Base-by-base conservation (phyloP, 2,329 filamentous ascomycete species). In the Talaromyces funiculosus region DNA sequence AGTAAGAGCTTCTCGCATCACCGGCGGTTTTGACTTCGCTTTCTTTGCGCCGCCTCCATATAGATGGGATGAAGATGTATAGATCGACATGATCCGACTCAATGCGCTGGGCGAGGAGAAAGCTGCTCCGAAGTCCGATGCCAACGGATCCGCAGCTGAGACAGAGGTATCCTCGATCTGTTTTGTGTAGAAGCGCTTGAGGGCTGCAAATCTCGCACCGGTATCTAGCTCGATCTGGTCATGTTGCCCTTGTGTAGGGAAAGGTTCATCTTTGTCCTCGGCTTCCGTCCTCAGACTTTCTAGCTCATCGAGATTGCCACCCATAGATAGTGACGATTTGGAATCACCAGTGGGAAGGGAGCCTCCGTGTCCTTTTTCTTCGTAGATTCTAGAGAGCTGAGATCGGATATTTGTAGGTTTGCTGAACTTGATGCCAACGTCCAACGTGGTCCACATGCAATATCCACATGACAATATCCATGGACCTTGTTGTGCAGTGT, bases 371-470 rank as follows among this genome's bases (percentile, higher is more conserved):
- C 53, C 72, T 72, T 76, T 73, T 31, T 76, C 73, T 64, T 82
- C 80, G 3, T 85, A 86, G 60, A 94, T 76, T 67, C 87, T 89
- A 38, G 87, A 78, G 8, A 96, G 79, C 72, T 99, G 94, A 29
- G 84, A 82, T 65, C 90, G 88, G 63, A 99, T 92, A 63, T 91
- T 90, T 62, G 90, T 94, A 9, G 90, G 86, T 67, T 93, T 92
- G 69, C 93, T 90, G 71, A 99, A 95, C 68, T 90, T 86, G 73
- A 99, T 87, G 38, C 89, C 91, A 43, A 96, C 90, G 71, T 99
- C 94, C 57, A 88, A 83, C 1, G 92, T 93, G 64, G 86, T 90
- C 94, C 94, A 99, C 73, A 90, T 87, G 78, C 94, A 99, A 75
- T 96, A 96, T 56, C 87, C 86, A 78, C 94, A 99, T 38, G 87